Percentiles rank a stretch among this genome's conserved stretches.
Evolutionary conservation across 2,329 filamentous ascomycete genomes (phyloP).

Genomic region (Neopestalotiopsis sp.): DNA sequence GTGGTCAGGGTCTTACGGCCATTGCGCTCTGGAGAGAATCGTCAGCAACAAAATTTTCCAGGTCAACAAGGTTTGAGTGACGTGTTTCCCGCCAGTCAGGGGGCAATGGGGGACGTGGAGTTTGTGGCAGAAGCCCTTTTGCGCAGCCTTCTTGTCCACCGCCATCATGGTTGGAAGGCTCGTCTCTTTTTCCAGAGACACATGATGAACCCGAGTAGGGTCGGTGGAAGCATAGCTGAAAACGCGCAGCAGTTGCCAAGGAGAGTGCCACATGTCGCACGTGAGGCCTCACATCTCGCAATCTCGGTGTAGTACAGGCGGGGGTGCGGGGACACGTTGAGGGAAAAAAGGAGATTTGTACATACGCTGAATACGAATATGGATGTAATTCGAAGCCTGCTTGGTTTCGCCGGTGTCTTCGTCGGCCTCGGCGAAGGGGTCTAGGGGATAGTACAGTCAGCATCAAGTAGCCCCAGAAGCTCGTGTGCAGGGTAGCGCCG

Average conservation of each 20-base stretch:
- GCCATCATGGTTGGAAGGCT: not conserved
- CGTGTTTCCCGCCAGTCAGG: not conserved
- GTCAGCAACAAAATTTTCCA: not conserved
- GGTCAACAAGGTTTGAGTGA: conserved; percentile 1
- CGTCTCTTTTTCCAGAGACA: not conserved
- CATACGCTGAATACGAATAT: conserved; percentile 99
- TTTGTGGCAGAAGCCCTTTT: not conserved
- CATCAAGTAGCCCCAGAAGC: not conserved
- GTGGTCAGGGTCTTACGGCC: conserved; percentile 99
- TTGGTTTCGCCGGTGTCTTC: conserved; percentile 96
- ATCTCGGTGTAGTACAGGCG: not conserved
- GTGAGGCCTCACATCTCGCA: conserved; percentile 10
- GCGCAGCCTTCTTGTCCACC: not conserved
- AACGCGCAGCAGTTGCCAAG: not conserved
- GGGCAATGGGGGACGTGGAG: too few relatives aligned
- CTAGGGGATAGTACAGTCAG: conserved; percentile 51
- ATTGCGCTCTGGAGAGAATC: conserved; percentile 82
- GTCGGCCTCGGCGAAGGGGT: conserved; percentile 99
- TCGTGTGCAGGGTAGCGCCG: not conserved
- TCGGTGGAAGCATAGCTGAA: not conserved
- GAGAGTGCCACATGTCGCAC: conserved; percentile 2
- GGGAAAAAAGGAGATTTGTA: conserved; percentile 33
- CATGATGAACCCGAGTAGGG: not conserved
- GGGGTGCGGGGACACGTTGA: conserved; percentile 6
- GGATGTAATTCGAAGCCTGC: conserved; percentile 97